Conservation (phyloP, 1,139 yeast species). For the Taphrina deformans region DNA sequence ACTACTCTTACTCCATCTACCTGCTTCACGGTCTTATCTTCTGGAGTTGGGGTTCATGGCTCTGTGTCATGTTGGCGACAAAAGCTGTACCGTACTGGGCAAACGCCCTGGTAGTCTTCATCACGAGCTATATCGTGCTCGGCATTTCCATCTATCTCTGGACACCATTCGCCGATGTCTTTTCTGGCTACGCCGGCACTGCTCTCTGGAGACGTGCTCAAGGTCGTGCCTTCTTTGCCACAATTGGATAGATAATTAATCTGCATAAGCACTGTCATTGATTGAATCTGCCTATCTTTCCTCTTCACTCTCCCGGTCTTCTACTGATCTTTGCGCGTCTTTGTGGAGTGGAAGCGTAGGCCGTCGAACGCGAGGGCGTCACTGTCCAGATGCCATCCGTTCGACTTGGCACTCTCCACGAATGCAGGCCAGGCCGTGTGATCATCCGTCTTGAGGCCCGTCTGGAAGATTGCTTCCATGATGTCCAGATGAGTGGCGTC, state of each 20-base stretch:
- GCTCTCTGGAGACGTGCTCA: slow-evolving; percentile 32
- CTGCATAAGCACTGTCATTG: not conserved
- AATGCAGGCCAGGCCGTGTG: not conserved
- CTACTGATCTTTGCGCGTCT: not conserved
- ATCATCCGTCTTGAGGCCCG: not conserved
- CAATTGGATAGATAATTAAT: slow-evolving; percentile 10
- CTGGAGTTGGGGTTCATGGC: slow-evolving; percentile 32
- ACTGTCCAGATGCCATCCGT: not conserved
- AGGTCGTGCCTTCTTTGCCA: slow-evolving; percentile 27
- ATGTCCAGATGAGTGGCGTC: slow-evolving; percentile 1
- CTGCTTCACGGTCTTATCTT: slow-evolving; percentile 32
- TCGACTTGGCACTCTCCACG: too few relatives aligned
- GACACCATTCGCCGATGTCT: slow-evolving; percentile 32
- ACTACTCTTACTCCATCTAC: slow-evolving; percentile 31
- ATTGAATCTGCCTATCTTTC: not conserved
- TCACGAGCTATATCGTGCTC: slow-evolving; percentile 18
- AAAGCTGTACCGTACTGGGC: slow-evolving; percentile 31
- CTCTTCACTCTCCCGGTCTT: not conserved
- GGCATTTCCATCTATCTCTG: slow-evolving; percentile 11
- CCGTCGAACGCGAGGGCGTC: not conserved
- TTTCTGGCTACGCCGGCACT: slow-evolving; percentile 23
- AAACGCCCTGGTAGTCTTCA: slow-evolving; percentile 19
- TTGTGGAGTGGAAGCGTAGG: not conserved
- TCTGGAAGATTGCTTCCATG: not conserved
- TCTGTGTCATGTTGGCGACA: slow-evolving; percentile 9